A percentile compares a stretch with the other conserved stretches of the same genome.
Evolutionary conservation across 148 eudicot species (phyloP).

Genomic region (Fagopyrum tataricum): DNA sequence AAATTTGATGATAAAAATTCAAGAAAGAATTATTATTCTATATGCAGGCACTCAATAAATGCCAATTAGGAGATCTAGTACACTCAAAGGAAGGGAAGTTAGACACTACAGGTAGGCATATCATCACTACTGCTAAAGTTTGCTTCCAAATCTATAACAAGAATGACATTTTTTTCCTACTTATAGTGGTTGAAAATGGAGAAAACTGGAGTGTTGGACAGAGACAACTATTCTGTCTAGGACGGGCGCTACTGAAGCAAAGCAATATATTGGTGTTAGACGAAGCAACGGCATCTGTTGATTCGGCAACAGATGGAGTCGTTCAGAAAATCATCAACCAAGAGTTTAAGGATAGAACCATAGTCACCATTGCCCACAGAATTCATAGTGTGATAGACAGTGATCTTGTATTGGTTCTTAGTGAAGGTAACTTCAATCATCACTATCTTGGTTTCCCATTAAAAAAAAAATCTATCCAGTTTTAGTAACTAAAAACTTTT

Average conservation of each 20-base stretch:
- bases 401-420: conserved; percentile 86
- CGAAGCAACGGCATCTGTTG: conserved; percentile 97
- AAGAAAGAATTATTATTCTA: background rate
- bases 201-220: conserved; percentile 99
- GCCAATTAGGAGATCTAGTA: conserved; percentile 73
- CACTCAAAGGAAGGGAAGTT: conserved; percentile 75
- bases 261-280: conserved; percentile 80
- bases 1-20: background rate
- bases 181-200: conserved; percentile 84
- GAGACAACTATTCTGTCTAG: conserved; percentile 90
- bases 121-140: background rate
- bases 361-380: conserved; percentile 95
- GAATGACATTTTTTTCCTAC: background rate
- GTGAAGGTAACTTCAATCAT: conserved; percentile 55
- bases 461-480: background rate
- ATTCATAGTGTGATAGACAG: conserved; percentile 94
- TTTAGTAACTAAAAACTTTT: background rate
- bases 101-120: conserved; percentile 51
- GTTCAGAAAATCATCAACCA: conserved; percentile 72
- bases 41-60: conserved; percentile 79
- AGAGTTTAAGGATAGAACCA: conserved; percentile 74
- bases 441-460: background rate
- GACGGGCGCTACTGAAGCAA: conserved; percentile 79
- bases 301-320: conserved; percentile 87
- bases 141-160: background rate